These are phyloP conservation scores for Inonotus hispidus DNA, from an alignment of 1,284 basidiomycete genomes.

Conservation along the genomic window DNA sequence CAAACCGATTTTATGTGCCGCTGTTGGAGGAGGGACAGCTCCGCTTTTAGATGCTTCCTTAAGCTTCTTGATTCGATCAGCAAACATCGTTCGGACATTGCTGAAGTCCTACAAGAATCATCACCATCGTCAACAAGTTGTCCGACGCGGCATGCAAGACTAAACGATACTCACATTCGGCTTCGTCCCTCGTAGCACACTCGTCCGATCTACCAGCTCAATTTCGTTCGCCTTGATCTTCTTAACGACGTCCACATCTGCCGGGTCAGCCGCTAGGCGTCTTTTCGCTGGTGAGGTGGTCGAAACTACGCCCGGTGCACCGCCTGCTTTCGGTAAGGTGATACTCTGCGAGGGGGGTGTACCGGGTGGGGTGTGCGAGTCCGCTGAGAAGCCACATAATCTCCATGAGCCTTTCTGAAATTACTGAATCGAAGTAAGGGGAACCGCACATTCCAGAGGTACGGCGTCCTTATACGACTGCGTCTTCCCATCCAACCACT, in stretches of 20 bases:
- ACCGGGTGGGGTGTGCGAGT: slow-evolving; percentile 59
- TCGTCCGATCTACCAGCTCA: slow-evolving; percentile 70
- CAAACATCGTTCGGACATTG: slow-evolving; percentile 51
- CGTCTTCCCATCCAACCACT: slow-evolving; percentile 73
- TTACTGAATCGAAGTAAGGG: neutral
- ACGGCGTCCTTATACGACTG: slow-evolving; percentile 51
- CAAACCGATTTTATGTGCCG: slow-evolving; percentile 35
- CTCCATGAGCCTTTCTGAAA: neutral
- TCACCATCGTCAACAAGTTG: neutral
- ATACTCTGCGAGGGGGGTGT: slow-evolving; percentile 42
- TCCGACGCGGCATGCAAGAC: neutral
- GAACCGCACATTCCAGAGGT: slow-evolving; percentile 48
- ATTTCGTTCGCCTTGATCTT: slow-evolving; percentile 69
- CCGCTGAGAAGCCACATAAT: slow-evolving; percentile 24
- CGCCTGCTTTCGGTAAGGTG: slow-evolving; percentile 35
- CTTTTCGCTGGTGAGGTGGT: slow-evolving; percentile 54
- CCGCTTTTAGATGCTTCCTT: slow-evolving; percentile 58
- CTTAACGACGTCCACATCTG: slow-evolving; percentile 81
- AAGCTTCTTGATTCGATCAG: slow-evolving; percentile 72
- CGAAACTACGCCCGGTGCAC: slow-evolving; percentile 33
- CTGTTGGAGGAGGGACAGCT: slow-evolving; percentile 28
- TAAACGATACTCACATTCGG: slow-evolving; percentile 49
- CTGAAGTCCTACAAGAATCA: slow-evolving; percentile 58
- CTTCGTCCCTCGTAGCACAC: slow-evolving; percentile 72
- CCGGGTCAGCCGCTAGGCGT: slow-evolving; percentile 71